phyloP scores from a whole-genome alignment of 1,284 basidiomycete genomes.

The Ganoderma lingzhi region DNA sequence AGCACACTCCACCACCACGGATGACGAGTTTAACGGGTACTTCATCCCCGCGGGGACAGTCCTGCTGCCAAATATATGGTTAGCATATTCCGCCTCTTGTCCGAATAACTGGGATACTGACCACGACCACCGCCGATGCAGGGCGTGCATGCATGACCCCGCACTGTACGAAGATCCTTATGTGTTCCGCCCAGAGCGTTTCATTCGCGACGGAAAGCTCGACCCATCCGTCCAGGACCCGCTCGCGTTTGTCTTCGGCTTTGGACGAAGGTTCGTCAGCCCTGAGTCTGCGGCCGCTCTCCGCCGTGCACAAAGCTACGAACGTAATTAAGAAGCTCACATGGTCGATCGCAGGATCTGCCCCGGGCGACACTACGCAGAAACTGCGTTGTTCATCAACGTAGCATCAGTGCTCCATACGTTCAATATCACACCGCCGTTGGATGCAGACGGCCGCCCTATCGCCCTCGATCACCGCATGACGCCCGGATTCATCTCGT shows the following conservation, averaged over 20 bases:
- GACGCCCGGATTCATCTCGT: neutral
- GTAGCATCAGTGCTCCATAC: conserved; percentile 13
- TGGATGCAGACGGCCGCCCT: conserved; percentile 8
- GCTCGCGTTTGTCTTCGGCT: conserved; percentile 14
- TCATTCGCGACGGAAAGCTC: conserved; percentile 9
- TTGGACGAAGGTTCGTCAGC: conserved; percentile 13
- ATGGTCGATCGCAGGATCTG: conserved; percentile 9
- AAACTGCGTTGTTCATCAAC: conserved; percentile 13
- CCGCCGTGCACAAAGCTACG: neutral
- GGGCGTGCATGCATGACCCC: conserved; percentile 15
- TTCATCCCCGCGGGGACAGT: conserved; percentile 34
- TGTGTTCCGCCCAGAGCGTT: conserved; percentile 17
- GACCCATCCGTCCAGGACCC: conserved; percentile 9
- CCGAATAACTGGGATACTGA: neutral
- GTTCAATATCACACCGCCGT: conserved; percentile 7
- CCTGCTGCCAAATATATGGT: conserved; percentile 34
- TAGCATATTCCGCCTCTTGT: conserved; percentile 11
- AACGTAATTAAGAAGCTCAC: neutral
- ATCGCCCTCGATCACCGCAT: neutral
- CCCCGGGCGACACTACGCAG: conserved; percentile 11
- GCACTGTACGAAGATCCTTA: conserved; percentile 9
- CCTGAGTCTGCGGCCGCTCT: neutral
- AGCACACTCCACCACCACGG: conserved; percentile 11
- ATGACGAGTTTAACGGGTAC: conserved; percentile 24
- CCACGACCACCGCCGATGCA: neutral